Evolutionary conservation across 495 filamentous ascomycete species (phyloP).

Genomic region (Cairneyella variabilis): DNA sequence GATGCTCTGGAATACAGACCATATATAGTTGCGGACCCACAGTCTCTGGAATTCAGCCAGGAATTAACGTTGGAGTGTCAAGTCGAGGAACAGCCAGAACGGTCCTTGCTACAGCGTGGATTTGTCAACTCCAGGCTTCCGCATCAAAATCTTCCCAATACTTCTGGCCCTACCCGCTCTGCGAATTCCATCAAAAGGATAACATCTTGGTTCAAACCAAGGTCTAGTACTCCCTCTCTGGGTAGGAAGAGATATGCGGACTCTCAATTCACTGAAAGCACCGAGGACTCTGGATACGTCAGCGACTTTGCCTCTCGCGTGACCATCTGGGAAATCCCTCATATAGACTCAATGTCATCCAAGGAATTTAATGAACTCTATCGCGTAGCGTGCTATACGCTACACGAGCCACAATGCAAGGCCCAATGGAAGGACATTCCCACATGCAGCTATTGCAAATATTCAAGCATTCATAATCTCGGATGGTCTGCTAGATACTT

Average conservation of each 20-base stretch:
- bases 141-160: neutral
- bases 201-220: conserved; percentile 12
- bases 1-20: neutral
- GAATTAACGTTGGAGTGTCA: too few relatives aligned
- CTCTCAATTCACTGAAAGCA: conserved; percentile 12
- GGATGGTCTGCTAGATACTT: conserved; percentile 17
- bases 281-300: conserved; percentile 18
- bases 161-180: neutral
- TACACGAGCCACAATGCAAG: conserved; percentile 16
- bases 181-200: conserved; percentile 5
- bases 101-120: neutral
- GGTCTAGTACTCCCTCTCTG: neutral
- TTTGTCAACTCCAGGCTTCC: neutral
- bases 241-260: conserved; percentile 8
- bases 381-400: conserved; percentile 15
- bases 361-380: conserved; percentile 22
- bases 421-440: conserved; percentile 5
- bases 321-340: neutral
- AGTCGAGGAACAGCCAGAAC: neutral
- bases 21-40: too few relatives aligned
- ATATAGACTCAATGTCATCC: conserved; percentile 5
- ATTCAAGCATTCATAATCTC: conserved; percentile 21
- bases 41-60: too few relatives aligned
- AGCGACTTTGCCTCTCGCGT: conserved; percentile 9
- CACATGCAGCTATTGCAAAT: conserved; percentile 17